A percentile compares a stretch with the other conserved stretches of the same genome.
These are phyloP conservation scores for Salvia splendens DNA, from an alignment of 257 asterid genomes.

Conservation along the genomic window DNA sequence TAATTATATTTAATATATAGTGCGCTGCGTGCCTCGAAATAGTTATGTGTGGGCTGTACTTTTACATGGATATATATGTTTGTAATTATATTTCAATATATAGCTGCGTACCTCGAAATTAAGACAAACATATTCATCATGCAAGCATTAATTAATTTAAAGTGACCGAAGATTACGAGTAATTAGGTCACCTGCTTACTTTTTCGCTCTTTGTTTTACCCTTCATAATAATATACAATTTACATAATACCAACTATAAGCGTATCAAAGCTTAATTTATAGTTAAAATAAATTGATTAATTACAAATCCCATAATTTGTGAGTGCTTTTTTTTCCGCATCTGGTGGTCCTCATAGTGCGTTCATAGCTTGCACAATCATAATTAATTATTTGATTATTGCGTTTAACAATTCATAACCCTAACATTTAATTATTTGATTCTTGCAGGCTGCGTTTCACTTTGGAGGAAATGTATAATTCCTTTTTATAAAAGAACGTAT, in stretches of 20 bases:
- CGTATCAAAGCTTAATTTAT: neutral
- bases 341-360: slow-evolving; percentile 20
- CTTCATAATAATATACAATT: too few relatives aligned
- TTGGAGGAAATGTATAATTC: neutral
- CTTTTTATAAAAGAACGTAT: too few relatives aligned
- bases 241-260: too few relatives aligned
- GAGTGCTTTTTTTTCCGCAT: slow-evolving; percentile 4
- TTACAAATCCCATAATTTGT: neutral
- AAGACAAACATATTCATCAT: too few relatives aligned
- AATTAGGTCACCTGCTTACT: too few relatives aligned
- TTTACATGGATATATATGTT: neutral
- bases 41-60: too few relatives aligned
- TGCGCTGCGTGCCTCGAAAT: too few relatives aligned
- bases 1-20: neutral
- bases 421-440: neutral
- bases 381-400: neutral
- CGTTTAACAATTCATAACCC: neutral
- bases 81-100: neutral
- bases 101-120: too few relatives aligned
- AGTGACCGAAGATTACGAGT: too few relatives aligned
- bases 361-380: slow-evolving; percentile 14
- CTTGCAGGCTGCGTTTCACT: neutral
- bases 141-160: too few relatives aligned
- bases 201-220: too few relatives aligned
- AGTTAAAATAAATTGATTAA: neutral